phyloP scores from a whole-genome alignment of 176 grass and related monocot genomes.

The Tillandsia leiboldiana region DNA sequence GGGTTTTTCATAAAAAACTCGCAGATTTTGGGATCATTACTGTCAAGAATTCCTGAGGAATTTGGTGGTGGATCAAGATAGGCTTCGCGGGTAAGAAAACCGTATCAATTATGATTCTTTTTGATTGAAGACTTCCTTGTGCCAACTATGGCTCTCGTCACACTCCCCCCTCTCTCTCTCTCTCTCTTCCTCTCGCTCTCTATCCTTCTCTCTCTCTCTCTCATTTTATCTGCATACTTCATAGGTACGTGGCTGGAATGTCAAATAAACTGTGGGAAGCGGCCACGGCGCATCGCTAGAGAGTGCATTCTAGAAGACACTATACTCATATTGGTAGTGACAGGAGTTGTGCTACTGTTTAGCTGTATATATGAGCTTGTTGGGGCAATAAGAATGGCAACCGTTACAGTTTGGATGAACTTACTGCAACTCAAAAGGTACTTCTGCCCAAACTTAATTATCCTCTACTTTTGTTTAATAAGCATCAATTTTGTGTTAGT shows the following conservation, averaged over 20 bases:
- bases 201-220: too few species aligned
- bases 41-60: conserved; percentile 72
- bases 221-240: not conserved
- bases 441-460: not conserved
- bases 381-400: conserved; percentile 31
- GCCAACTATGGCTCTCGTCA: not conserved
- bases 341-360: conserved; percentile 52
- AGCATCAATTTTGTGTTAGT: not conserved
- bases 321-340: conserved; percentile 58
- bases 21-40: conserved; percentile 52
- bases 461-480: not conserved
- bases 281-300: conserved; percentile 53
- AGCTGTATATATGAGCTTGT: conserved; percentile 51
- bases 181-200: too few species aligned
- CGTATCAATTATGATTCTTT: not conserved
- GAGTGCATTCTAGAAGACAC: conserved; percentile 51
- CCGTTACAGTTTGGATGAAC: conserved; percentile 38
- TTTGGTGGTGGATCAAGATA: conserved; percentile 55
- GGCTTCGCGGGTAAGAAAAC: conserved; percentile 44
- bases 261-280: conserved; percentile 88
- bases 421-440: conserved; percentile 49
- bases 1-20: conserved; percentile 79
- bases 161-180: not conserved
- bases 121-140: not conserved
- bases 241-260: conserved; percentile 68